Conservation (phyloP, 2,329 filamentous ascomycete genomes). For the Monilinia vaccinii-corymbosi region DNA sequence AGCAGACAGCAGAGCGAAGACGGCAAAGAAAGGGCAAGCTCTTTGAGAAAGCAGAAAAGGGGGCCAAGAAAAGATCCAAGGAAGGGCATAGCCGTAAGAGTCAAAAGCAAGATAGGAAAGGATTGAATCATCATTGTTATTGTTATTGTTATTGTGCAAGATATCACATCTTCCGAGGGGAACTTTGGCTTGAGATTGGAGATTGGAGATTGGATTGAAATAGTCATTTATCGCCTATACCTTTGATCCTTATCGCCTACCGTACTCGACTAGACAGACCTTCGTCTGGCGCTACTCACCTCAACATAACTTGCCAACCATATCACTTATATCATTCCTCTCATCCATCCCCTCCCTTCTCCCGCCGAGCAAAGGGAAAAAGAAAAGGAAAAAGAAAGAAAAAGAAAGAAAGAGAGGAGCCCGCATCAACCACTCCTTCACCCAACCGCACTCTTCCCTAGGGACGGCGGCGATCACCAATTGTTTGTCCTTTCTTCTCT, state of each 20-base stretch:
- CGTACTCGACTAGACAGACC: neutral
- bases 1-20: neutral
- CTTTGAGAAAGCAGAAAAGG: neutral
- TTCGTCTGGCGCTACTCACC: neutral
- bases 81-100: neutral
- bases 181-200: too few species aligned
- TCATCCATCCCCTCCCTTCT: too few species aligned
- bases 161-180: too few species aligned
- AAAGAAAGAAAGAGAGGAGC: too few species aligned
- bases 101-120: neutral
- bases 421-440: neutral
- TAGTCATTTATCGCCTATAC: neutral
- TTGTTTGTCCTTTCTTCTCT: neutral
- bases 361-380: too few species aligned
- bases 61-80: neutral
- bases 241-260: neutral
- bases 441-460: neutral
- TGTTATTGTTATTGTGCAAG: too few species aligned
- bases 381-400: too few species aligned
- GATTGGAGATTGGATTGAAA: too few species aligned
- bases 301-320: neutral
- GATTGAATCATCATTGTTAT: too few species aligned
- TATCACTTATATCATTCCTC: neutral
- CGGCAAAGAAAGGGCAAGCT: neutral
- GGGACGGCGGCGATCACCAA: neutral